These are phyloP conservation scores for Diversispora epigaea DNA, from an alignment of 192 early-diverging fungal genomes.

Conservation along the genomic window DNA sequence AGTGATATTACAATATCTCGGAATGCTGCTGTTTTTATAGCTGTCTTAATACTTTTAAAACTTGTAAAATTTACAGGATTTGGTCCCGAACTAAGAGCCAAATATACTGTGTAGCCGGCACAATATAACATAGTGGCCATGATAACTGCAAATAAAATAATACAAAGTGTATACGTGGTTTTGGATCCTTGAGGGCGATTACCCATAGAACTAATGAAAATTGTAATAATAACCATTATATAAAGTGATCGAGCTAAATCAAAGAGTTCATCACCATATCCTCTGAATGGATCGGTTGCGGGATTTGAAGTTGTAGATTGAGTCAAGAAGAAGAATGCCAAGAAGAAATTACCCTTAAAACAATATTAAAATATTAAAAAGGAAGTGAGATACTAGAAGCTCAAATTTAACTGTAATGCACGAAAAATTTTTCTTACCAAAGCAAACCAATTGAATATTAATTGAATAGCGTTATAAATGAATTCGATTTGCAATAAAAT, in stretches of 20 bases:
- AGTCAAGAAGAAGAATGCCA: conserved; percentile 77
- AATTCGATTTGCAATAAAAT: conserved; percentile 70
- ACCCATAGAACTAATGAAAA: conserved; percentile 84
- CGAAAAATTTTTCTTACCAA: conserved; percentile 38
- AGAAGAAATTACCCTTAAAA: conserved; percentile 68
- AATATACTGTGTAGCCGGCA: conserved; percentile 61
- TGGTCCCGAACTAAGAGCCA: conserved; percentile 35
- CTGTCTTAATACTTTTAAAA: conserved; percentile 38
- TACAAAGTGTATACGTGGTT: conserved; percentile 64
- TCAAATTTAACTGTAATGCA: conserved; percentile 30
- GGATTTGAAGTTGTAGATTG: conserved; percentile 43
- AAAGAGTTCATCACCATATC: conserved; percentile 61
- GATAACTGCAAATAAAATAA: conserved; percentile 75
- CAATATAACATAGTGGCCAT: conserved; percentile 84
- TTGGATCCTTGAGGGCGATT: conserved; percentile 90
- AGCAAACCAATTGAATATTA: conserved; percentile 87
- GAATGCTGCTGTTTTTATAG: conserved; percentile 49
- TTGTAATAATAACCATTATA: conserved; percentile 71
- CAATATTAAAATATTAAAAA: not conserved
- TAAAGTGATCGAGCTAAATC: conserved; percentile 72
- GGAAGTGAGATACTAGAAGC: conserved; percentile 20
- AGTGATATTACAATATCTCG: conserved; percentile 80
- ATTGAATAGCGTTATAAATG: conserved; percentile 73
- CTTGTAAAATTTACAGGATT: conserved; percentile 40
- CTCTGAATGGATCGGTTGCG: conserved; percentile 57